phyloP scores from a whole-genome alignment of 768 basidiomycete species.

The Albatrellus ellisii region DNA sequence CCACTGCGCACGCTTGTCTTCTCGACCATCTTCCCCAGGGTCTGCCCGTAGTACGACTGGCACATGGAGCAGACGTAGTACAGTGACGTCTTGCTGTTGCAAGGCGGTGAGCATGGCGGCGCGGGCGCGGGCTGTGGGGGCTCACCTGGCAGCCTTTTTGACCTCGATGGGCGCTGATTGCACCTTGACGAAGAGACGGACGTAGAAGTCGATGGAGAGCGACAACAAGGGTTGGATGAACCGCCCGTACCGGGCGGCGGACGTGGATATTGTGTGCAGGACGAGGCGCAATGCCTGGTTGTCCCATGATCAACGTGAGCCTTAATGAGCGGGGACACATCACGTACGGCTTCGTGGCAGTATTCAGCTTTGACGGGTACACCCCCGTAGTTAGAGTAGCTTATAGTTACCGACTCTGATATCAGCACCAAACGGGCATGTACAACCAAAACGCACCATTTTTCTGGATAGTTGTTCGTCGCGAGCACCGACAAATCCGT shows the following conservation, averaged over 20 bases:
- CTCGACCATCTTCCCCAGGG: slow-evolving; percentile 64
- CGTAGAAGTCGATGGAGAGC: slow-evolving; percentile 95
- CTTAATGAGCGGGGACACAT: neutral
- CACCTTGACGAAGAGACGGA: slow-evolving; percentile 80
- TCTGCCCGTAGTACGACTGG: slow-evolving; percentile 72
- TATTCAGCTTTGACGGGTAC: slow-evolving; percentile 86
- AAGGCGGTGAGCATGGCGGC: neutral
- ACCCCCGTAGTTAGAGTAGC: slow-evolving; percentile 94
- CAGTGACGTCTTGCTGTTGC: slow-evolving; percentile 63
- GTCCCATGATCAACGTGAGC: slow-evolving; percentile 2
- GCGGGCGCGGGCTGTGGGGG: slow-evolving; percentile 7
- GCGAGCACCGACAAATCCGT: slow-evolving; percentile 93
- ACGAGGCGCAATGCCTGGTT: slow-evolving; percentile 78
- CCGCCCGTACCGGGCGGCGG: slow-evolving; percentile 86
- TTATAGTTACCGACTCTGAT: slow-evolving; percentile 20
- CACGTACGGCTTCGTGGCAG: slow-evolving; percentile 78
- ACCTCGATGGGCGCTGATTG: slow-evolving; percentile 66
- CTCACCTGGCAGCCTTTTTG: slow-evolving; percentile 69
- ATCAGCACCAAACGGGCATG: neutral
- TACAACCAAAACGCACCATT: slow-evolving; percentile 48
- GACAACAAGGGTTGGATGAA: slow-evolving; percentile 83
- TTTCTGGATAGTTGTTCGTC: slow-evolving; percentile 90
- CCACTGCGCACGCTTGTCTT: slow-evolving; percentile 43
- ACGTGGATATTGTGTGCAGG: slow-evolving; percentile 72
- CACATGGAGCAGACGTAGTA: slow-evolving; percentile 82